phyloP scores from a whole-genome alignment of 768 basidiomycete genomes.

The Glaciozyma martinii region DNA sequence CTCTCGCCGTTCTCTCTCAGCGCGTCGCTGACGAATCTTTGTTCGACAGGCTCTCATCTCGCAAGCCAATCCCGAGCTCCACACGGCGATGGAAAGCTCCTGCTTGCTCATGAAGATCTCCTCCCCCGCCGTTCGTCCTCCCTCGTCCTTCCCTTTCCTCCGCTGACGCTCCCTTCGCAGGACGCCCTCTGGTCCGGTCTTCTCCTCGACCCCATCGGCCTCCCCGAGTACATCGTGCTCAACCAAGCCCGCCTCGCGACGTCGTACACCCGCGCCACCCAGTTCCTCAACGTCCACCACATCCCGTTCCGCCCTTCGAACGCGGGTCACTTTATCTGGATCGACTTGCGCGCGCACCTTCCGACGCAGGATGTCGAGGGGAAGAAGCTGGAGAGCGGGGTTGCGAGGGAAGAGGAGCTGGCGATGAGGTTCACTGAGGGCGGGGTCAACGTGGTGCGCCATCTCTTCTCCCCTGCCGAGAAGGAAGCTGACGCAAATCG shows the following conservation, averaged over 20 bases:
- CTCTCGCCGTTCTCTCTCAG: too few relatives aligned
- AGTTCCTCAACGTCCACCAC: constrained; percentile 19
- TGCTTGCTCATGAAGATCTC: constrained; percentile 35
- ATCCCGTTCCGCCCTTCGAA: constrained; percentile 28
- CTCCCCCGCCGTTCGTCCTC: constrained; percentile 25
- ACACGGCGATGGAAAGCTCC: constrained; percentile 28
- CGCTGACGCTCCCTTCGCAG: not conserved
- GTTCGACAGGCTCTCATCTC: constrained; percentile 23
- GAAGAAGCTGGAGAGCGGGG: not conserved
- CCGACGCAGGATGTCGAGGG: constrained; percentile 1
- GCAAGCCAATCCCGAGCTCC: constrained; percentile 33
- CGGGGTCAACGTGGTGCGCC: not conserved
- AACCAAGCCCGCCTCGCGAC: constrained; percentile 20
- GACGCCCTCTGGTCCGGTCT: constrained; percentile 32
- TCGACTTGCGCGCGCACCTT: constrained; percentile 25
- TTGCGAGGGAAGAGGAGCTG: not conserved
- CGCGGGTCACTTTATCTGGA: constrained; percentile 32
- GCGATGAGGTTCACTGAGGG: not conserved
- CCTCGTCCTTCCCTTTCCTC: too few relatives aligned
- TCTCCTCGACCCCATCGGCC: constrained; percentile 21
- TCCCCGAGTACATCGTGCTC: constrained; percentile 28
- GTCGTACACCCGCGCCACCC: constrained; percentile 22
- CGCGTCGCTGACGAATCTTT: too few relatives aligned
- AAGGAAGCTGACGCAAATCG: not conserved
- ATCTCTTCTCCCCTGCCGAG: not conserved